Conservation (phyloP, 805 yeast genomes). For the Lachancea kluyveri region DNA sequence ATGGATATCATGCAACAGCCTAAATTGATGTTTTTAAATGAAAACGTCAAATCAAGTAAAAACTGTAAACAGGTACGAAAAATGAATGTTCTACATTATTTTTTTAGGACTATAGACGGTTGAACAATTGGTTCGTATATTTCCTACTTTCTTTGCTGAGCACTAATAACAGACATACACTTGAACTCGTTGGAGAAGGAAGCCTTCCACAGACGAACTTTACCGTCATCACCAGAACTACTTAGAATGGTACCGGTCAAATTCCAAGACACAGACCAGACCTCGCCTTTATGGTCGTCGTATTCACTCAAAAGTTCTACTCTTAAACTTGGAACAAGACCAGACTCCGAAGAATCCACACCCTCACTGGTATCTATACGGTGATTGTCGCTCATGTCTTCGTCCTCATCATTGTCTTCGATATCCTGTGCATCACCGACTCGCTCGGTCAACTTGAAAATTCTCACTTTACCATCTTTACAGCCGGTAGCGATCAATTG, state of each 20-base stretch:
- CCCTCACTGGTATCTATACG: too few relatives aligned
- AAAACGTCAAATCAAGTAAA: too few relatives aligned
- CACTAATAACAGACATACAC: conserved; percentile 80
- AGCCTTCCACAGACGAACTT: conserved; percentile 86
- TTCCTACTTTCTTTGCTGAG: conserved; percentile 36
- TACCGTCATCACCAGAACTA: conserved; percentile 94
- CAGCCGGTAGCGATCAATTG: conserved; percentile 93
- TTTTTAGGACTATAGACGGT: too few relatives aligned
- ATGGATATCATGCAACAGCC: too few relatives aligned
- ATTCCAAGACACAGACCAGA: conserved; percentile 97
- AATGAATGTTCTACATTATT: too few relatives aligned
- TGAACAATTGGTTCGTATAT: too few relatives aligned
- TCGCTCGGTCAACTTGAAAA: conserved; percentile 62
- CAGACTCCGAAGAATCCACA: background rate
- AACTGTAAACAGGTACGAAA: too few relatives aligned
- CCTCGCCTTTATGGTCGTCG: conserved; percentile 78
- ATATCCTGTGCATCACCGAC: background rate
- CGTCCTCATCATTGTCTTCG: conserved; percentile 8
- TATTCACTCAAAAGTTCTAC: conserved; percentile 62
- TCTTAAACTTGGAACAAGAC: conserved; percentile 21
- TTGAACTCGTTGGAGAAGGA: conserved; percentile 80
- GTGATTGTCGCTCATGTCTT: conserved; percentile 20
- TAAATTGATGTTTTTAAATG: too few relatives aligned
- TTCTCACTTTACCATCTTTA: conserved; percentile 87
- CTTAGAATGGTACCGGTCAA: conserved; percentile 86